Percentiles rank a stretch among this genome's conserved stretches.
phyloP scores from a whole-genome alignment of 805 yeast genomes.

The Starmera caribaea region DNA sequence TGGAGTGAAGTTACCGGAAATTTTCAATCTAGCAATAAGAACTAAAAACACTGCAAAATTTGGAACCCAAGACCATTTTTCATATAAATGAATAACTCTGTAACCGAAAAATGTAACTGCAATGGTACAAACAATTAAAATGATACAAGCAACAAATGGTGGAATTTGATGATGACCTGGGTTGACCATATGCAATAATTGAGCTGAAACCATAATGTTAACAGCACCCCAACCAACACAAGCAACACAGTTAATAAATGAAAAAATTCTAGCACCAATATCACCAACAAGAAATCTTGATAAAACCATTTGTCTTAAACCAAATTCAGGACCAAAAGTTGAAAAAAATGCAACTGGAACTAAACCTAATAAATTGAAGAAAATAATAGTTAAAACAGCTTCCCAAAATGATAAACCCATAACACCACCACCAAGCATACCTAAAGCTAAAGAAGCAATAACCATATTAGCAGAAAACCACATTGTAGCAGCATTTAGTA shows the following conservation, averaged over 20 bases:
- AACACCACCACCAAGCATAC: slow-evolving; percentile 57
- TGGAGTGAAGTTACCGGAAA: slow-evolving; percentile 50
- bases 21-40: slow-evolving; percentile 67
- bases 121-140: slow-evolving; percentile 59
- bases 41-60: slow-evolving; percentile 64
- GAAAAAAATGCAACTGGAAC: slow-evolving; percentile 78
- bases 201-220: slow-evolving; percentile 84
- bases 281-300: slow-evolving; percentile 75
- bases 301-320: slow-evolving; percentile 80
- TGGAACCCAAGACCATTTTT: slow-evolving; percentile 86
- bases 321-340: slow-evolving; percentile 72
- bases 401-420: slow-evolving; percentile 71
- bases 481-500: slow-evolving; percentile 71
- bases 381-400: slow-evolving; percentile 52
- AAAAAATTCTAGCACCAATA: slow-evolving; percentile 63
- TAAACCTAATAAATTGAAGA: slow-evolving; percentile 67
- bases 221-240: slow-evolving; percentile 96
- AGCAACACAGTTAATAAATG: slow-evolving; percentile 69
- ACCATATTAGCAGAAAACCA: slow-evolving; percentile 90
- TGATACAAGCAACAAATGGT: slow-evolving; percentile 84
- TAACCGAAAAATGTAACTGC: slow-evolving; percentile 78
- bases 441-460: slow-evolving; percentile 72
- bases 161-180: slow-evolving; percentile 47
- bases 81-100: slow-evolving; percentile 70
- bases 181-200: slow-evolving; percentile 70